Base-by-base conservation (phyloP, 176 grass and related monocot genomes). In the Musa schizocarpa region DNA sequence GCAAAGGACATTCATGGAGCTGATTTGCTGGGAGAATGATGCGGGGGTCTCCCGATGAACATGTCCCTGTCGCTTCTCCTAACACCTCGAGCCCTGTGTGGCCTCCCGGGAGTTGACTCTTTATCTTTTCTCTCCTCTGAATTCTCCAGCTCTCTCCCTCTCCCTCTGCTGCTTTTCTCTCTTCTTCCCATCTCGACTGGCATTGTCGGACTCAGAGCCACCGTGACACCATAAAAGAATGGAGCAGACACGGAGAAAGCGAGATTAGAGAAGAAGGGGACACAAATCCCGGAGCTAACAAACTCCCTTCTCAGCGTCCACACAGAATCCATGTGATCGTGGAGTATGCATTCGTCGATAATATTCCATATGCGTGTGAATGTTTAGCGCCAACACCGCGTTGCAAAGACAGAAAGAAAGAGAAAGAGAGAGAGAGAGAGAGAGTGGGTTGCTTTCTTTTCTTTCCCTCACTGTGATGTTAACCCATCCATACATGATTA, bases 251-350 rank as follows among this genome's bases (percentile, higher is more conserved):
- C 7, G 1, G 17, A 61, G 57, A 61, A 9, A 61, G 13, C 1
- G 16, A n/a, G 57, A 61, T 58, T 58, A 58, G 14, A 57, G 13
- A 16, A 57, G 13, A 57, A 61, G 57, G 16, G 2, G 57, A 61
- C 57, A 61, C 57, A 61, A 61, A 61, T 61, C 57, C 57, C 57
- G 57, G 57, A 61, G 57, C 57, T 61, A 61, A 61, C 57, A 61
- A 61, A 61, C 57, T 61, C 17, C 57, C n/a, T 61, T 19, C 14
- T 61, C 57, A n/a, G 8, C 57, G n/a, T 61, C 17, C 14, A 61
- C 17, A 61, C 17, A 19, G 16, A 61, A 61, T 61, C 17, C 19
- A 61, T 61, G 57, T 61, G 57, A 61, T 2, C 17, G 8, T 0
- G 3, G 57, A 20, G 57, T 1, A 8, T 7, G 57, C 17, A 1